phyloP scores from a whole-genome alignment of 768 basidiomycete genomes.

The Boletus vermiculosoides region DNA sequence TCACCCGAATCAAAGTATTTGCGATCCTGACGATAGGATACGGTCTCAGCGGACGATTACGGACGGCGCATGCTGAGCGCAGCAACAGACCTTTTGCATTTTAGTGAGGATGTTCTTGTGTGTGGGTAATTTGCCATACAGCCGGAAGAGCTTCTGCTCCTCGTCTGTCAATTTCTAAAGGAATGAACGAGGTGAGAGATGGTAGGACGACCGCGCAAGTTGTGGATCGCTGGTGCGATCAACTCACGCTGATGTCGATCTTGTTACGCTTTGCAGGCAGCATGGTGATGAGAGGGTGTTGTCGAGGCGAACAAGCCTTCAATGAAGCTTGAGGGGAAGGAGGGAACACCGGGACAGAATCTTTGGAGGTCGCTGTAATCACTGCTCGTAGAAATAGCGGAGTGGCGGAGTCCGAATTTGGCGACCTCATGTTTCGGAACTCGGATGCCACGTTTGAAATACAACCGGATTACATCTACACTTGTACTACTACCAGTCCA shows the following conservation, averaged over 20 bases:
- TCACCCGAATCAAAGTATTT: conserved; percentile 99
- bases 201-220: neutral
- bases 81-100: conserved; percentile 82
- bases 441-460: conserved; percentile 27
- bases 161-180: conserved; percentile 76
- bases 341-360: neutral
- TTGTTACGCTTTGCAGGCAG: conserved; percentile 83
- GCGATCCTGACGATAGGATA: conserved; percentile 67
- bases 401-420: conserved; percentile 27
- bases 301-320: conserved; percentile 24
- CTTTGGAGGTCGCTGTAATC: conserved; percentile 22
- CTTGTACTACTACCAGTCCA: neutral
- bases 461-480: conserved; percentile 4
- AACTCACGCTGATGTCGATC: conserved; percentile 87
- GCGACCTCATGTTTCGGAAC: conserved; percentile 32
- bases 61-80: neutral
- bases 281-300: conserved; percentile 44
- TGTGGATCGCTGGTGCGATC: neutral
- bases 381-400: conserved; percentile 22
- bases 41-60: conserved; percentile 7
- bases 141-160: conserved; percentile 90
- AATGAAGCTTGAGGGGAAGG: neutral
- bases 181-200: conserved; percentile 17
- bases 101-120: conserved; percentile 92
- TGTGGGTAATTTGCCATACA: conserved; percentile 92